A percentile compares a stretch with the other conserved stretches of the same genome.
Conservation (phyloP, 2,329 filamentous ascomycete species). For the Cytospora piceicola region DNA sequence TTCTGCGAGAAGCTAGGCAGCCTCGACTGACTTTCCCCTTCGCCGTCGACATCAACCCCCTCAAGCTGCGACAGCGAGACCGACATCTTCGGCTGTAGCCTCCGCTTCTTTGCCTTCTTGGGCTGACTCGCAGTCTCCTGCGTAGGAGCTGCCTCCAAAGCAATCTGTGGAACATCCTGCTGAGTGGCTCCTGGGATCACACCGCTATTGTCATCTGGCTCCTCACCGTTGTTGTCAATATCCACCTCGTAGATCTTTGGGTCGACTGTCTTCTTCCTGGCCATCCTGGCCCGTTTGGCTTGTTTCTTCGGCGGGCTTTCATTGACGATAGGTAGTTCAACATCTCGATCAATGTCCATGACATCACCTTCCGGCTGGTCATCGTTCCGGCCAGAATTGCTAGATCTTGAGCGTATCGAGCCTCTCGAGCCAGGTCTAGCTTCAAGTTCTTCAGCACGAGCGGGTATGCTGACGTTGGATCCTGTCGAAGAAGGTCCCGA, state of each 20-base stretch:
- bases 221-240: neutral
- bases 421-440: neutral
- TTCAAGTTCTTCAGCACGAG: conserved; percentile 5
- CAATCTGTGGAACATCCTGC: neutral
- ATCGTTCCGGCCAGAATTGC: neutral
- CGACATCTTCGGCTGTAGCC: conserved; percentile 17
- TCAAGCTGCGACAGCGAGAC: conserved; percentile 27
- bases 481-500: conserved; percentile 23
- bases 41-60: conserved; percentile 12
- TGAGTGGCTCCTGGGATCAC: neutral
- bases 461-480: conserved; percentile 25
- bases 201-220: neutral
- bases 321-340: neutral
- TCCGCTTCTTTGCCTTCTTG: conserved; percentile 19
- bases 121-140: neutral
- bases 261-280: neutral
- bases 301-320: neutral
- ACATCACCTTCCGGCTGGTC: neutral
- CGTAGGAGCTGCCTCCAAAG: neutral
- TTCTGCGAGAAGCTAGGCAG: conserved; percentile 19
- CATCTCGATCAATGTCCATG: neutral
- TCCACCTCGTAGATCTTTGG: neutral
- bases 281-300: neutral
- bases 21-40: conserved; percentile 17
- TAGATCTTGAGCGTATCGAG: conserved; percentile 1